These are phyloP conservation scores for Erysimum cheiri DNA, from an alignment of 441 rosid genomes.

Conservation along the genomic window DNA sequence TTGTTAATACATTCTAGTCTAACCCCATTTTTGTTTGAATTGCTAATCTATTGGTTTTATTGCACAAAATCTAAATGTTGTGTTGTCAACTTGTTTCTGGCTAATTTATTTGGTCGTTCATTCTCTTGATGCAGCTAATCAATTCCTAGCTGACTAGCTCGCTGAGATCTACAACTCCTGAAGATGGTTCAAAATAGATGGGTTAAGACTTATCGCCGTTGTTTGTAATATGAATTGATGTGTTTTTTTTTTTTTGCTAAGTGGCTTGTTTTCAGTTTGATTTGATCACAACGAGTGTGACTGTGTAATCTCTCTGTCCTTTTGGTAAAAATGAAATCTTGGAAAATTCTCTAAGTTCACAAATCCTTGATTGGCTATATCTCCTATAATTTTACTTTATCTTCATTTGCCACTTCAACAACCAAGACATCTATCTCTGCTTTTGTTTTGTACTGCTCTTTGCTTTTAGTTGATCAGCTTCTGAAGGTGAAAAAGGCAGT, in stretches of 20 bases:
- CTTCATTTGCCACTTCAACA: neutral
- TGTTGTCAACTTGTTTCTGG: neutral
- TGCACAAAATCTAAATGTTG: neutral
- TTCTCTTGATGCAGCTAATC: slow-evolving; percentile 11
- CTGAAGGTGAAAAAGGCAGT: neutral
- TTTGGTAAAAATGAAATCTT: neutral
- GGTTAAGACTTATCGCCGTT: neutral
- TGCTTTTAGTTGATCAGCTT: neutral
- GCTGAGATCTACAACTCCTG: neutral
- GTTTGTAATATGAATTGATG: slow-evolving; percentile 24
- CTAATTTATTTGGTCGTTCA: neutral
- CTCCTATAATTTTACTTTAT: neutral
- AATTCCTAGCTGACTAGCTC: slow-evolving; percentile 6
- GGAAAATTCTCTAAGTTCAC: neutral
- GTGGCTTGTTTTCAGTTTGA: slow-evolving; percentile 1
- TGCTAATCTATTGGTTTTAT: slow-evolving; percentile 12
- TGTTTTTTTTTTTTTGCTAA: neutral
- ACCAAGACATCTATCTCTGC: neutral
- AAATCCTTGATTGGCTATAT: slow-evolving; percentile 5
- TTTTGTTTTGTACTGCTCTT: neutral
- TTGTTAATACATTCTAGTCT: neutral
- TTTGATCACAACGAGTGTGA: neutral
- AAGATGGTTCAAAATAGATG: neutral
- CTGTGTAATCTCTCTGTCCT: slow-evolving; percentile 7
- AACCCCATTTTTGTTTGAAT: neutral